These are phyloP conservation scores for Ganoderma meredithae DNA, from an alignment of 1,284 basidiomycete species.

Conservation along the genomic window DNA sequence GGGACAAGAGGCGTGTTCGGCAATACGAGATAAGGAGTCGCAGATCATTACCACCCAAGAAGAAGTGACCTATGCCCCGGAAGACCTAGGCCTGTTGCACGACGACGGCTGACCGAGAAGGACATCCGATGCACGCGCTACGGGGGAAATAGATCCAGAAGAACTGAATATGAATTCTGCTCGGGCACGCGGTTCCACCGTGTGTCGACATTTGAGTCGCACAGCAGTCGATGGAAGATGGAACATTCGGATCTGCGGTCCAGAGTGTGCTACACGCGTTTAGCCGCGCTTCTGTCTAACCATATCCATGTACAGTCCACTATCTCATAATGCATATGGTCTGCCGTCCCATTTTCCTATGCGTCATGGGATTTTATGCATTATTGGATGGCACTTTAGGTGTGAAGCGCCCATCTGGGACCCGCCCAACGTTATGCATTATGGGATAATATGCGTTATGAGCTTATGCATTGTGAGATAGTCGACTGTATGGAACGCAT, in stretches of 20 bases:
- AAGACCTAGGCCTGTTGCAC: not conserved
- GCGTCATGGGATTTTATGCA: too few species aligned
- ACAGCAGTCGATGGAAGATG: not conserved
- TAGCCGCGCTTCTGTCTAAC: not conserved
- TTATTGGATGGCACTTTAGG: too few species aligned
- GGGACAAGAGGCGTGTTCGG: not conserved
- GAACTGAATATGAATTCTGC: not conserved
- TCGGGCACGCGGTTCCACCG: not conserved
- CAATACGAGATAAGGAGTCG: not conserved
- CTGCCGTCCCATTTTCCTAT: too few species aligned
- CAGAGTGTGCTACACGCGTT: not conserved
- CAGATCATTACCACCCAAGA: not conserved
- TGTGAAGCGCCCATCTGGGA: too few species aligned
- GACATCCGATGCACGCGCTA: not conserved
- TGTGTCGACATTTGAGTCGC: not conserved
- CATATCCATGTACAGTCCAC: not conserved
- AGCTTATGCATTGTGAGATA: too few species aligned
- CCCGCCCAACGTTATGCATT: too few species aligned
- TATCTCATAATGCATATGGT: too few species aligned
- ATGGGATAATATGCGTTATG: too few species aligned
- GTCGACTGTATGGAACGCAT: not conserved
- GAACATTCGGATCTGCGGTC: not conserved
- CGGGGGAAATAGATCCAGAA: not conserved
- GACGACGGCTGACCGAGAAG: not conserved
- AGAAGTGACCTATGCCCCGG: not conserved